Base-by-base conservation (phyloP, 2,329 filamentous ascomycete genomes). In the Periglandula ipomoeae region DNA sequence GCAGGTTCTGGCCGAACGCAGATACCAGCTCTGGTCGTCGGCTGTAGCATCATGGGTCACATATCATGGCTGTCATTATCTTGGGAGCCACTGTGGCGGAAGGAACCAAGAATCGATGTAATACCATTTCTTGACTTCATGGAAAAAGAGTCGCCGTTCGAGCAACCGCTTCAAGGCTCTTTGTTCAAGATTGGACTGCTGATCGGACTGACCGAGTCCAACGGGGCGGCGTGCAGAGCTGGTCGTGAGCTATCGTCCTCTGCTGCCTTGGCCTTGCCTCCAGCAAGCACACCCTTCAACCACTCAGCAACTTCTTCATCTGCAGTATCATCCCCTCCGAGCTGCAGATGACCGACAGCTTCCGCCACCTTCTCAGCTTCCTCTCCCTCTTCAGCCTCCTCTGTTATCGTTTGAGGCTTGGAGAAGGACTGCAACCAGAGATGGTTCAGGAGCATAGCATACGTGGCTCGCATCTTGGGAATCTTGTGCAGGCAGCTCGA, bases 381-480 rank as follows among this genome's bases (percentile, higher is more conserved):
- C 39, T 78, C 76, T 37, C 71, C 76, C 30, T 84, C 81, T 60
- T 87, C 84, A 15, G 79, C 78, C 59, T 82, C 83, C 64, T 88
- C 84, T 0, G 76, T 68, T 52, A 89, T 88, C 1, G 81, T 85
- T n/a, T 81, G 76, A 2, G 87, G 87, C 56, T 89, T 86, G 54
- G 84, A 79, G 34, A 95, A 73, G 1, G 80, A 75, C 8, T 81
- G 76, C 5, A 98, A 76, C 93, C 93, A 98, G 24, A 87, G 82
- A 62, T 97, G 91, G 59, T 88, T 82, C 10, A 98, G 76, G 5
- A 98, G 78, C 75, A 88, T 89, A 46, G 85, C 81, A 63, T 98
- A 98, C 0, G 87, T 93, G n/a, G 90, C 91, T n/a, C 93, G 82
- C 51, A 94, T 79, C 57, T 87, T 87, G 8, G 93, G 88, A 20